Evolutionary conservation across 768 basidiomycete genomes (phyloP).

Genomic region (Boletellus emodensis): DNA sequence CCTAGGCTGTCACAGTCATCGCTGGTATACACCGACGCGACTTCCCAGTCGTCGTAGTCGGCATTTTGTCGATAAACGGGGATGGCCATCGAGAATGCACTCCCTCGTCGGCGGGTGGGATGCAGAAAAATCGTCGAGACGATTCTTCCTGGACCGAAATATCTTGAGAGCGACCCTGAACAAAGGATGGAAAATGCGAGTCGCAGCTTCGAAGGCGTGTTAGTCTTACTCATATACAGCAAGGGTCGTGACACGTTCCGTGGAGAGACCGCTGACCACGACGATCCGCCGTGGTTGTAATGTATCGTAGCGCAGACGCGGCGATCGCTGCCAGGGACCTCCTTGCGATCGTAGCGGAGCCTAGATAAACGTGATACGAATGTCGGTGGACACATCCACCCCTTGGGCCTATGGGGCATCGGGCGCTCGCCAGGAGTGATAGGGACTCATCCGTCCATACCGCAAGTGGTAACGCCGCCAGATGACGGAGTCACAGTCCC

Average conservation of each 20-base stretch:
- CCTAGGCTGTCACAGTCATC: slow-evolving; percentile 26
- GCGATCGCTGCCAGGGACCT: slow-evolving; percentile 7
- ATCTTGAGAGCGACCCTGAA: slow-evolving; percentile 1
- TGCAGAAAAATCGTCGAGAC: background rate
- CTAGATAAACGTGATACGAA: slow-evolving; percentile 6
- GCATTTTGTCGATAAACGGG: slow-evolving; percentile 26
- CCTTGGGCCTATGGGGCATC: background rate
- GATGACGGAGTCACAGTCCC: background rate
- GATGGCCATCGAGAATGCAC: slow-evolving; percentile 16
- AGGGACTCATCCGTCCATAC: background rate
- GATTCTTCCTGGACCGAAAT: background rate
- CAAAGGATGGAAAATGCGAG: background rate
- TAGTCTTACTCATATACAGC: slow-evolving; percentile 22
- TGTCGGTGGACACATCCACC: background rate
- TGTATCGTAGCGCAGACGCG: slow-evolving; percentile 6
- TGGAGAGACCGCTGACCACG: slow-evolving; percentile 24
- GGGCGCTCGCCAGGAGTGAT: background rate
- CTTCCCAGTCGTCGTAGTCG: slow-evolving; percentile 25
- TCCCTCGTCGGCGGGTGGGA: background rate
- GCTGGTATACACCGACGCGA: slow-evolving; percentile 28
- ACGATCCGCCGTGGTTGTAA: slow-evolving; percentile 18
- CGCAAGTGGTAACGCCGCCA: background rate
- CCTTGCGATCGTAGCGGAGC: slow-evolving; percentile 8
- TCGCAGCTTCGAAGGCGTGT: slow-evolving; percentile 5
- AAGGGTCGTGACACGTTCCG: slow-evolving; percentile 21